Conservation (phyloP, 2,329 filamentous ascomycete genomes). For the Talaromyces rugulosus region DNA sequence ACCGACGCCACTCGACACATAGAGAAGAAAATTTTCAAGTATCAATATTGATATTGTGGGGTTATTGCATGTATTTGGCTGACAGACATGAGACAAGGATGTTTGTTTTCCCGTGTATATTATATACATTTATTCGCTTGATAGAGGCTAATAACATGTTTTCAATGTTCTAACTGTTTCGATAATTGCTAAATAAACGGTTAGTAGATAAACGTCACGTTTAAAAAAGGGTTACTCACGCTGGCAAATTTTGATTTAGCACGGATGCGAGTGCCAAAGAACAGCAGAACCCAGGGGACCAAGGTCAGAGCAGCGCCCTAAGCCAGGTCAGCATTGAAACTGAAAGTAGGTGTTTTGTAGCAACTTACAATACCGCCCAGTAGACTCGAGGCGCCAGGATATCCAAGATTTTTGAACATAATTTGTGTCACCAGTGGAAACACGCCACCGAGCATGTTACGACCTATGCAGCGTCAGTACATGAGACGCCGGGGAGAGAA, state of each 20-base stretch:
- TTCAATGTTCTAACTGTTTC: neutral
- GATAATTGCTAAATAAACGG: neutral
- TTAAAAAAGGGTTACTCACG: conserved; percentile 33
- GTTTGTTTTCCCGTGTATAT: neutral
- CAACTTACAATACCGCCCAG: conserved; percentile 65
- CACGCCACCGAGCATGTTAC: conserved; percentile 75
- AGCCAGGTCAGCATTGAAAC: neutral
- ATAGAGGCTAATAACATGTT: neutral
- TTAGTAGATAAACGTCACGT: neutral
- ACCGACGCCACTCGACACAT: neutral
- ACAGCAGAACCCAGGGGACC: conserved; percentile 82
- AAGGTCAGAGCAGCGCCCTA: conserved; percentile 59
- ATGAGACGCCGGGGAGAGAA: neutral
- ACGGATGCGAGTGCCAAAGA: conserved; percentile 73
- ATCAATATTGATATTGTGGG: neutral
- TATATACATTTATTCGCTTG: neutral
- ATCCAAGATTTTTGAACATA: conserved; percentile 70
- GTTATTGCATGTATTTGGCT: neutral
- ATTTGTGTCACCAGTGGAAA: conserved; percentile 73
- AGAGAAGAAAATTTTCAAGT: neutral
- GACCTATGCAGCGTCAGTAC: conserved; percentile 27
- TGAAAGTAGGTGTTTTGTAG: neutral
- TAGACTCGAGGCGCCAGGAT: conserved; percentile 66
- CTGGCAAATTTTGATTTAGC: conserved; percentile 71
- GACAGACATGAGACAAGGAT: neutral